Evolutionary conservation across 306 rosid species (phyloP), one percentile per base, ranked within the genome.

Genomic region (Quercus rubra): DNA sequence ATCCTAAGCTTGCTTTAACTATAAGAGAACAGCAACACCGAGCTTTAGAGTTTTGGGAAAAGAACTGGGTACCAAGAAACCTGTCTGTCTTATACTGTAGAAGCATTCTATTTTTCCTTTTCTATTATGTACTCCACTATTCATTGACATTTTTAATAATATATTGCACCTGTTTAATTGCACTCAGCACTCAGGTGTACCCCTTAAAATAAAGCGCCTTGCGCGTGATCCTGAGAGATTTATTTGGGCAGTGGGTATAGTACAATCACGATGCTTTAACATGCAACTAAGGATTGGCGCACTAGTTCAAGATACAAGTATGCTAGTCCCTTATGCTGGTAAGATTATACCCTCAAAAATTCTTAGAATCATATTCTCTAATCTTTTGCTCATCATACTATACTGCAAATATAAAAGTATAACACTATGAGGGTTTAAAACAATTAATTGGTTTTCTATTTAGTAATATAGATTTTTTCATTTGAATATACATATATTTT

Each of bases 281-380:
- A 85, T 89, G 92, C 86, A 90, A 80, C 79, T 84, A 82, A 91
- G 98, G 86, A 81, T 92, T 46, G 97, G 98, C 57, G 90, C 99
- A 62, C 88, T 95, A 35, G 84, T 81, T 76, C 97, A 95, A 87
- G 86, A 91, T 67, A 85, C 96, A 71, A 90, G 92, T 85, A 91
- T 91, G 98, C 90, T 95, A 75, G 52, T 92, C 80, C 99, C 98
- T 66, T 91, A 92, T 78, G 98, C 98, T 58, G 99, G 99, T 92
- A 81, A 76, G 84, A 74, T 83, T 54, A 59, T 54, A 12, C 78
- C 55, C 61, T 15, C 72, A 52, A 77, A 71, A 31, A 57, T 19
- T 83, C 20, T 74, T 74, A 55, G 41, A 58, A 15, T 69, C 63
- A 55, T 77, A 74, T 81, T 31, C 52, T 21, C 38, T 70, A 23